A percentile compares a stretch with the other conserved stretches of the same genome.
phyloP scores from a whole-genome alignment of 345 rosid species.

The Camelina sativa region DNA sequence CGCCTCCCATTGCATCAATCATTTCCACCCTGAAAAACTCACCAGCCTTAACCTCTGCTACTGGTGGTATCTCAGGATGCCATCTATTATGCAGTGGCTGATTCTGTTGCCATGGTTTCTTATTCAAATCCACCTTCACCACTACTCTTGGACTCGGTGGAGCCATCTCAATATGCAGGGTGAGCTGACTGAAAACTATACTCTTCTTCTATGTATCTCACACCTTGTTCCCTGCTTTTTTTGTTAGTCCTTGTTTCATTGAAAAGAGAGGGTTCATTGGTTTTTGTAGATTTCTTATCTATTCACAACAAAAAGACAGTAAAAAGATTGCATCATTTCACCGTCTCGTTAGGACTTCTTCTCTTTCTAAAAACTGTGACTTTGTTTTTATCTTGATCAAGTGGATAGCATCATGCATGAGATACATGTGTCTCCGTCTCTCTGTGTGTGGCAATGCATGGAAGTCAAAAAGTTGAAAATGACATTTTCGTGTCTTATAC shows the following conservation, averaged over 20 bases:
- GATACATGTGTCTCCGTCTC: background rate
- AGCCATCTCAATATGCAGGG: constrained; percentile 55
- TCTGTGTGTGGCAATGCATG: constrained; percentile 1
- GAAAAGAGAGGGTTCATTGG: constrained; percentile 3
- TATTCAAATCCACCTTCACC: constrained; percentile 65
- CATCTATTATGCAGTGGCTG: constrained; percentile 74
- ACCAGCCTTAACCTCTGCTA: constrained; percentile 51
- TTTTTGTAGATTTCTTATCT: constrained; percentile 25
- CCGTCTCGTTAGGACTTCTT: background rate
- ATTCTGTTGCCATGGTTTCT: constrained; percentile 72
- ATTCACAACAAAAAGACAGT: background rate
- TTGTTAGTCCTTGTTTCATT: background rate
- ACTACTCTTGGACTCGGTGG: constrained; percentile 62
- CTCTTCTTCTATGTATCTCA: background rate
- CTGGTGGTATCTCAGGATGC: constrained; percentile 77
- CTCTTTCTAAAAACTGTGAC: constrained; percentile 1
- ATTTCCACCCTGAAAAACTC: constrained; percentile 70
- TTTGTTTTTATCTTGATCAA: constrained; percentile 17
- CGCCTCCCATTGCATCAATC: constrained; percentile 81
- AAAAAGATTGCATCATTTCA: constrained; percentile 2
- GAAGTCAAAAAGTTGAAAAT: constrained; percentile 3
- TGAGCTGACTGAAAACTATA: background rate
- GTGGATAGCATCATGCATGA: constrained; percentile 9
- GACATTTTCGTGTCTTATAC: constrained; percentile 9
- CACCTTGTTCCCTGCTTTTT: background rate